These are phyloP conservation scores for Pseudocercospora pini-densiflorae DNA, from an alignment of 2,329 filamentous ascomycete species.

Conservation along the genomic window DNA sequence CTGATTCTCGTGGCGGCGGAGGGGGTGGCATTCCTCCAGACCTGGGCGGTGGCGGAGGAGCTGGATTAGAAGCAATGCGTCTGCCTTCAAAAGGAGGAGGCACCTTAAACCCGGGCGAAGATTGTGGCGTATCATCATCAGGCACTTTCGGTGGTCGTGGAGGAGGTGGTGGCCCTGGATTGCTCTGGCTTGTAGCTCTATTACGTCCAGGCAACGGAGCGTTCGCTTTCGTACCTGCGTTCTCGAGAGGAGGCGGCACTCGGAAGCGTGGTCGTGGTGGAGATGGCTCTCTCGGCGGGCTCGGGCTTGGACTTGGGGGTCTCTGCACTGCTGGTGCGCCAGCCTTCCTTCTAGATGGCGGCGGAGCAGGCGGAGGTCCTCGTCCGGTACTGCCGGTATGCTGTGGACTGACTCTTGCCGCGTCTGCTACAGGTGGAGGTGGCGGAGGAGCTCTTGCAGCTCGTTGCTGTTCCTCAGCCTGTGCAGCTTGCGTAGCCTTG, in stretches of 20 bases:
- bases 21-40: constrained; percentile 54
- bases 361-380: constrained; percentile 64
- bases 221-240: constrained; percentile 71
- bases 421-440: constrained; percentile 52
- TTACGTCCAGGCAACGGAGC: constrained; percentile 62
- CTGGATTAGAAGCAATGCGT: constrained; percentile 63
- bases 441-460: constrained; percentile 65
- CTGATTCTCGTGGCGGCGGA: constrained; percentile 48
- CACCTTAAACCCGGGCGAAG: constrained; percentile 65
- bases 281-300: constrained; percentile 69
- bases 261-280: constrained; percentile 75
- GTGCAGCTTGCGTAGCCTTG: constrained; percentile 56
- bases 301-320: constrained; percentile 59
- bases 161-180: constrained; percentile 52
- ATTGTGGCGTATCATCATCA: constrained; percentile 56
- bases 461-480: constrained; percentile 52
- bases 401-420: constrained; percentile 61
- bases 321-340: constrained; percentile 43
- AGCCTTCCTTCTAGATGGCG: constrained; percentile 46
- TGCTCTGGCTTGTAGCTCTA: constrained; percentile 37
- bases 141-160: constrained; percentile 54
- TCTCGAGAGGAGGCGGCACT: constrained; percentile 84
- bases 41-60: constrained; percentile 56
- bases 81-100: constrained; percentile 79
- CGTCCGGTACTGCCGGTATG: constrained; percentile 65